phyloP scores from a whole-genome alignment of 2,329 filamentous ascomycete genomes.

The Pseudogymnoascus sp. region DNA sequence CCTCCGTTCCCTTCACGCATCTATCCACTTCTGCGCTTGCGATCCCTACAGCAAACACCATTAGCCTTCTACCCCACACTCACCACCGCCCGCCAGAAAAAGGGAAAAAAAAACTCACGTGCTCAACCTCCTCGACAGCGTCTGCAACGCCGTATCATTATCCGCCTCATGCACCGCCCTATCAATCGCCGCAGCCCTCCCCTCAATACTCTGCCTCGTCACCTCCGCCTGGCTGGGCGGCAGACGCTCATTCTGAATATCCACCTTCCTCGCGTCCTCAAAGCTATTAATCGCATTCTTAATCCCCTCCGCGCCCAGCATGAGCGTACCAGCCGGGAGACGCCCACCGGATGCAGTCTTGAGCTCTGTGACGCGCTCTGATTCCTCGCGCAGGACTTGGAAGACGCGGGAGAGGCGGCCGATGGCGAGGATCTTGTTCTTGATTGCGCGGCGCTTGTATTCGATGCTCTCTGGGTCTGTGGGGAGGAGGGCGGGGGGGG shows the following conservation, averaged over 20 bases:
- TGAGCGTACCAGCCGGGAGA: constrained; percentile 87
- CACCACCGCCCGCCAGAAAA: too few species aligned
- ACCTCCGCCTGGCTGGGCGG: constrained; percentile 92
- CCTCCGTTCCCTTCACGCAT: not conserved
- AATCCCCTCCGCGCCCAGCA: constrained; percentile 96
- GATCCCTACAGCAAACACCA: not conserved
- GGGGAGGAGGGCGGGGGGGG: not conserved
- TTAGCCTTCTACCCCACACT: not conserved
- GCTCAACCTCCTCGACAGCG: constrained; percentile 84
- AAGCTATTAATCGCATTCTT: constrained; percentile 97
- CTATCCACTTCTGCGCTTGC: not conserved
- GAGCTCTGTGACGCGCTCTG: constrained; percentile 90
- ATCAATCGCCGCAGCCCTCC: constrained; percentile 73
- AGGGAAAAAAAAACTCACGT: constrained; percentile 66
- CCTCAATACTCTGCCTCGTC: constrained; percentile 69
- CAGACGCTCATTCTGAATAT: constrained; percentile 90
- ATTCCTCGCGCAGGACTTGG: constrained; percentile 95
- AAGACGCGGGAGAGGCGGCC: constrained; percentile 94
- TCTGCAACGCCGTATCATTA: constrained; percentile 80
- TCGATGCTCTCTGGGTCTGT: constrained; percentile 78
- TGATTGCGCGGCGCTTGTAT: constrained; percentile 92
- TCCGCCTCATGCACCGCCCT: constrained; percentile 82
- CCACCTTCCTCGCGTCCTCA: constrained; percentile 93
- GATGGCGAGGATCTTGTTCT: constrained; percentile 99
- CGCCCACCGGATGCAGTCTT: constrained; percentile 93